Base-by-base conservation (phyloP, 129 eudicot genomes). In the Pseudognaphalium luteoalbum region DNA sequence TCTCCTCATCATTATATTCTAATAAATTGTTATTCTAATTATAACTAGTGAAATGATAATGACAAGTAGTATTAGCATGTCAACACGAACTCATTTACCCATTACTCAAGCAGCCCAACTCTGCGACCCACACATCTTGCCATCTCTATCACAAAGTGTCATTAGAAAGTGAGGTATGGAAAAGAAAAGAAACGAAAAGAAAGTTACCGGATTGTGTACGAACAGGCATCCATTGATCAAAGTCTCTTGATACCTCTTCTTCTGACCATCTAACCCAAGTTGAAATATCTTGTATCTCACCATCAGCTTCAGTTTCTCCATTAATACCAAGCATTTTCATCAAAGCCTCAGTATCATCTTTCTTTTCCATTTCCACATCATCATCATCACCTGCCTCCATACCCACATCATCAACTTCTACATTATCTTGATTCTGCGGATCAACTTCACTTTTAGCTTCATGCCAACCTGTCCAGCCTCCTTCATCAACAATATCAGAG, bases 391-490 rank as follows among this genome's bases (percentile, higher is more conserved):
- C 92, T 37, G 77, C 87, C 66, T 75, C 88, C 60, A 39, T 76
- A 21, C 66, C 90, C 77, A 67, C 63, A 80, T 83, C 85, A 66
- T 29, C 78, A 32, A 62, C 83, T 20, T 30, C 60, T 15, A 74
- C 21, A 71, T 34, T 44, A 25, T 78, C 84, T 60, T 73, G 67
- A 62, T 17, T 33, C 57, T 70, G 85, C 21, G 8, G 68, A 59
- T 25, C 62, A 72, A 75, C 87, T 69, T 71, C 78, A 51, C 56
- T 83, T 81, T 83, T 87, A 22, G 87, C 87, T 62, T 85, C 89
- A 50, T 81, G 83, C 99, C 99, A 94, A 62, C 99, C 97, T 22
- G 97, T 84, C 99, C 99, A 94, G 19, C 99, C 99, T 68, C 97
- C 97, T 87, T 89, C 90, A 33, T 87, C 96, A 67, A 70, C 87